These are phyloP conservation scores for Ceratorhiza oryzae-sativae DNA, from an alignment of 1,284 basidiomycete genomes.

Conservation along the genomic window DNA sequence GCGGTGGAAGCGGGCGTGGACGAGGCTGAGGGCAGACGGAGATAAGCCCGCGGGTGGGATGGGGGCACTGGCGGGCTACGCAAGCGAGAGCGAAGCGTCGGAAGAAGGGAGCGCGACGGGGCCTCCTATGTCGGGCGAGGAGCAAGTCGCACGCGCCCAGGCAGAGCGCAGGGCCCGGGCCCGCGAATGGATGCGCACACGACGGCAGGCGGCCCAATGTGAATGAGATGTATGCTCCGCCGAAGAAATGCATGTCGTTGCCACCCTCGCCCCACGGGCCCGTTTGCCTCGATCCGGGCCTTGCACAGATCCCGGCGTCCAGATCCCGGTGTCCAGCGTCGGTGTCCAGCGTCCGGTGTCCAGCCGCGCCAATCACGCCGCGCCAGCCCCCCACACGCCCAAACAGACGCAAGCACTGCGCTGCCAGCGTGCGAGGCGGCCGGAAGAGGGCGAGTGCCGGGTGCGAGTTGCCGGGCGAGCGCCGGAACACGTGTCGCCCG, in stretches of 20 bases:
- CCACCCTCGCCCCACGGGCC: background rate
- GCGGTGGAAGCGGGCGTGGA: slow-evolving; percentile 72
- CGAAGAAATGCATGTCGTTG: background rate
- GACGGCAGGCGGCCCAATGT: background rate
- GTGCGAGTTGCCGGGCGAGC: background rate
- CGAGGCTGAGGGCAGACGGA: slow-evolving; percentile 6
- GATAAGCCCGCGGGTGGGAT: slow-evolving; percentile 43
- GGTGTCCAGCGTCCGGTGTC: background rate
- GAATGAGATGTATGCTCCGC: background rate
- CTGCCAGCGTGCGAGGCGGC: background rate
- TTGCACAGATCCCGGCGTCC: background rate
- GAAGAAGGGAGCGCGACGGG: slow-evolving; percentile 32
- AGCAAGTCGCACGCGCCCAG: background rate
- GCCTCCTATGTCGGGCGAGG: background rate
- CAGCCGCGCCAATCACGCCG: background rate
- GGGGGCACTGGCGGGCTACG: slow-evolving; percentile 51
- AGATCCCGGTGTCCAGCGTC: background rate
- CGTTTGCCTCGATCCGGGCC: background rate
- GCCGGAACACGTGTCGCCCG: slow-evolving; percentile 19
- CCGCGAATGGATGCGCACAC: slow-evolving; percentile 14
- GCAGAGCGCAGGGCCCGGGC: slow-evolving; percentile 20
- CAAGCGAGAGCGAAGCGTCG: slow-evolving; percentile 47
- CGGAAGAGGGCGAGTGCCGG: slow-evolving; percentile 1
- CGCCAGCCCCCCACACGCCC: background rate
- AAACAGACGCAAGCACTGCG: background rate